Evolutionary conservation across 805 yeast species (phyloP).

Genomic region (Ogataea chonburiensis): DNA sequence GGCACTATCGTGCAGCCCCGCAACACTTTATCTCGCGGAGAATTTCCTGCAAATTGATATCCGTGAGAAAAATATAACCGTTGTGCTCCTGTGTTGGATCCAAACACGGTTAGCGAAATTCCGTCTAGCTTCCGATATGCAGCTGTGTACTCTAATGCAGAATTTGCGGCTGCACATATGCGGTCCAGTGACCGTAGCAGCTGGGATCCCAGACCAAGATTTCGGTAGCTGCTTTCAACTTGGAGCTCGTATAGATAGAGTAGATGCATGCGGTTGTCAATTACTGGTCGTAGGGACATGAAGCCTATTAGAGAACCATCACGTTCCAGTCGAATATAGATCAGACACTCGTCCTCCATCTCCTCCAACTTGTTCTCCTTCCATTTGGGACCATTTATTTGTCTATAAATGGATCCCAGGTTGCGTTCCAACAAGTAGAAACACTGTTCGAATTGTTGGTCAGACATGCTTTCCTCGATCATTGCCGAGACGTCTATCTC

Average conservation of each 20-base stretch:
- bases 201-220: constrained; percentile 37
- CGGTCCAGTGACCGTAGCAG: constrained; percentile 40
- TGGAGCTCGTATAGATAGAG: constrained; percentile 61
- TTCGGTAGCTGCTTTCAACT: constrained; percentile 37
- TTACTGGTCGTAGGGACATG: constrained; percentile 44
- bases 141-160: constrained; percentile 1
- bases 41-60: constrained; percentile 38
- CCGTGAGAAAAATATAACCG: constrained; percentile 44
- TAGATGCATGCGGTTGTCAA: constrained; percentile 39
- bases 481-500: background rate
- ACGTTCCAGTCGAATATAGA: constrained; percentile 38
- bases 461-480: constrained; percentile 10
- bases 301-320: constrained; percentile 37
- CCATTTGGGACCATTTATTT: constrained; percentile 41
- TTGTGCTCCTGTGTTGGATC: constrained; percentile 42
- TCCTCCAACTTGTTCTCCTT: constrained; percentile 41
- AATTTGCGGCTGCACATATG: constrained; percentile 26
- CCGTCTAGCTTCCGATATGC: constrained; percentile 25
- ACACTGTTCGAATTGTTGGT: constrained; percentile 11
- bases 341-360: constrained; percentile 47
- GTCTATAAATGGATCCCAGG: constrained; percentile 26
- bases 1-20: constrained; percentile 46
- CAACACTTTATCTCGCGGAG: constrained; percentile 44
- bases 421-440: constrained; percentile 27
- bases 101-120: constrained; percentile 50